Evolutionary conservation across 2,329 filamentous ascomycete species (phyloP).

Genomic region (Plenodomus biglobosus): DNA sequence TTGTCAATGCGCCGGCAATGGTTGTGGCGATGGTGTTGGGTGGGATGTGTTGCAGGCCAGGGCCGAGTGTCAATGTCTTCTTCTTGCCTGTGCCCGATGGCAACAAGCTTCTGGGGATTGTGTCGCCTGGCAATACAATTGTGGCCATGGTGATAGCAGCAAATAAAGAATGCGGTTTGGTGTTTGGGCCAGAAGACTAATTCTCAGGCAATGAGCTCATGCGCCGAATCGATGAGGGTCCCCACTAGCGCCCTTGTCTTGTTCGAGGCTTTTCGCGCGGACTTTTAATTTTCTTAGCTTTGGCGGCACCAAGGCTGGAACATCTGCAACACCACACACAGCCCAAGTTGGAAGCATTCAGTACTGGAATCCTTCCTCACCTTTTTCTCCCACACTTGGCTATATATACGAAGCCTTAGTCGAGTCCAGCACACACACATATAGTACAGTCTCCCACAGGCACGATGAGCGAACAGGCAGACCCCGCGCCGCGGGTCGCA

Average conservation of each 20-base stretch:
- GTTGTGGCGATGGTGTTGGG: slow-evolving; percentile 72
- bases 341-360: background rate
- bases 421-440: background rate
- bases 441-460: slow-evolving; percentile 11
- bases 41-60: slow-evolving; percentile 79
- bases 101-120: slow-evolving; percentile 65
- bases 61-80: slow-evolving; percentile 74
- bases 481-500: slow-evolving; percentile 60
- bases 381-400: background rate
- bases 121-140: slow-evolving; percentile 83
- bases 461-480: slow-evolving; percentile 55
- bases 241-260: slow-evolving; percentile 3
- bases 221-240: slow-evolving; percentile 9
- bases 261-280: slow-evolving; percentile 16
- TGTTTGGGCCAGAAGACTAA: too few species aligned
- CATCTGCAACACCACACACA: background rate
- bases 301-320: background rate
- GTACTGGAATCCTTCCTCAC: background rate
- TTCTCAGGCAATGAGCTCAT: slow-evolving; percentile 26
- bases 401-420: background rate
- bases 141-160: slow-evolving; percentile 53
- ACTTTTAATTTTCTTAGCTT: slow-evolving; percentile 27
- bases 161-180: too few species aligned
- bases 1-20: slow-evolving; percentile 66
- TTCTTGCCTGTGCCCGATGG: slow-evolving; percentile 65